These are phyloP conservation scores for Termitomyces sp. DNA, from an alignment of 768 basidiomycete genomes.

Conservation along the genomic window DNA sequence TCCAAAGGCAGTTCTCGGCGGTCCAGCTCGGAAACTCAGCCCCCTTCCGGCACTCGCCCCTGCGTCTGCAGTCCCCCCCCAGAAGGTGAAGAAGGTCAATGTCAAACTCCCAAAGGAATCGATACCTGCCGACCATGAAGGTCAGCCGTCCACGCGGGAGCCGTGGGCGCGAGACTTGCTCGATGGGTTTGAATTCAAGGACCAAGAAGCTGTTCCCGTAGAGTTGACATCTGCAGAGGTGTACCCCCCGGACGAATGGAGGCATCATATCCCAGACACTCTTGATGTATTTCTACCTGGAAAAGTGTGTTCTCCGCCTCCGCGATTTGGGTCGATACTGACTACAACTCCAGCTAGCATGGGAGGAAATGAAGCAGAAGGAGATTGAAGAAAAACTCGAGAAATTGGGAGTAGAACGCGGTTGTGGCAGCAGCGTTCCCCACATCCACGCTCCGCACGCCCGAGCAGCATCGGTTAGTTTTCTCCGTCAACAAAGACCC, in stretches of 20 bases:
- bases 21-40: constrained; percentile 71
- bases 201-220: constrained; percentile 19
- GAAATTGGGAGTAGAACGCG: constrained; percentile 72
- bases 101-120: constrained; percentile 77
- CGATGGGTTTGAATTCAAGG: constrained; percentile 16
- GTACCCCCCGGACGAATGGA: constrained; percentile 64
- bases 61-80: constrained; percentile 21
- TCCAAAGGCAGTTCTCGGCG: constrained; percentile 82
- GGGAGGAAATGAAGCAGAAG: constrained; percentile 66
- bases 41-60: constrained; percentile 43
- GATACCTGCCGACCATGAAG: constrained; percentile 33
- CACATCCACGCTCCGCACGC: constrained; percentile 72
- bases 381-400: constrained; percentile 80
- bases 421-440: constrained; percentile 45
- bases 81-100: constrained; percentile 59
- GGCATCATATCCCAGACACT: constrained; percentile 50
- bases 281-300: constrained; percentile 82
- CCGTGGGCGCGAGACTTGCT: constrained; percentile 62
- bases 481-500: constrained; percentile 10
- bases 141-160: constrained; percentile 35
- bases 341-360: constrained; percentile 45
- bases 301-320: constrained; percentile 42
- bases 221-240: constrained; percentile 40
- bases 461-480: constrained; percentile 76
- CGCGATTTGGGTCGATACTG: constrained; percentile 1